Evolutionary conservation across 2,329 filamentous ascomycete species (phyloP), one percentile per base, ranked within the genome.

Genomic region (Aspergillus brasiliensis): DNA sequence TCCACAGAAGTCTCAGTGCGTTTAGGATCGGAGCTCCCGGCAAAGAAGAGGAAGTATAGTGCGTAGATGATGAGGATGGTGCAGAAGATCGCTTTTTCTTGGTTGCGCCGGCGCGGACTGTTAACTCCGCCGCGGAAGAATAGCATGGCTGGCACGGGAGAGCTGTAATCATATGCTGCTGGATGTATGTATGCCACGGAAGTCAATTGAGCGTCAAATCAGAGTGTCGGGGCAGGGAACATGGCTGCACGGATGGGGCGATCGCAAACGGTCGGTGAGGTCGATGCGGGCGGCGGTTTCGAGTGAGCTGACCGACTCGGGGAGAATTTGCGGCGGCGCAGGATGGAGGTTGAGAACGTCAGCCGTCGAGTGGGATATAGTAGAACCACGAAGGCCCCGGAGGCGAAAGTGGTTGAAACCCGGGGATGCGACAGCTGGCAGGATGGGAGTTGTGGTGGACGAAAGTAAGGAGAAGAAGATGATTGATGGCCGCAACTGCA

Each of bases 21-120:
- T 48, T 51, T 62, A 27, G 58, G 63, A 2, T 44, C 54, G 10
- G 65, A 59, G 6, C 59, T 56, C 7, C 66, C 63, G 2, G 70
- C 62, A 53, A 74, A 75, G 62, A 75, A 75, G 8, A 75, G 61
- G 15, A 72, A 66, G 58, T 75, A 75, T 2, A 75, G 49, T 19
- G 68, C 69, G 61, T 69, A 68, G 21, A 75, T 64, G 55, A 75
- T 70, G 40, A 71, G 65, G 47, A 75, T 74, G 3, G 73, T 75
- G 8, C 70, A 51, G 19, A 75, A 53, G 31, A 75, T 75, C 21
- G 73, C 70, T 48, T 74, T 75, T 56, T 72, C 66, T 23, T 68
- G 66, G 64, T 64, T 74, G 62, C 73, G 73, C 37, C 73, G 72
- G 58, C 73, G 72, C 46, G 73, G 72, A 52, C 69, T 71, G 47